Evolutionary conservation across 352 stramenopile species (phyloP), one percentile per base, ranked within the genome.

Genomic region (Thalassiosira hispida): DNA sequence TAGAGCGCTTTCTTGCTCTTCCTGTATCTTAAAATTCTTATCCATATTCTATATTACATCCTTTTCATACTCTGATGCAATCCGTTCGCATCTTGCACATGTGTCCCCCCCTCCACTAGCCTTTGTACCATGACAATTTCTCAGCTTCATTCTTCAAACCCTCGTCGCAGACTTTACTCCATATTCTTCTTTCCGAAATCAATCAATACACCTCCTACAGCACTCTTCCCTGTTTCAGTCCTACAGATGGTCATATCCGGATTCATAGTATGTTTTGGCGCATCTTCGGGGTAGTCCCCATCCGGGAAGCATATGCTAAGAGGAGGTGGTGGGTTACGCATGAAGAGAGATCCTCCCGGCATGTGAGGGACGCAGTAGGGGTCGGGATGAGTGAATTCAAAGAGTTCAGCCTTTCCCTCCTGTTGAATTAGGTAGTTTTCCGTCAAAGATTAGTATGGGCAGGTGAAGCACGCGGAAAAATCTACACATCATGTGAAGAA

Each of bases 311-410:
- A 93, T 29, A 98, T 94, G 75, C 98, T 93, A 29, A 98, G 92
- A 42, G 97, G 97, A 59, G 97, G 95, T 27, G 97, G 96, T 38
- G 97, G 95, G 87, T 99, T 99, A 63, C 97, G 94, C 97, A 99
- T 99, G 88, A 98, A 99, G 62, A 97, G 96, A 73, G 95, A 96
- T 63, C 97, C 97, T 49, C 97, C 97, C 7, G 97, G 97, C 97
- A 99, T 99, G 92, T 97, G 98, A 74, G 97, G 95, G 74, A 96
- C 95, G 62, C 98, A 95, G 88, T 99, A 99, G 55, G 91, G 94
- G 90, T 99, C 97, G 40, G 97, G 97, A 86, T 99, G 97, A 73
- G 93, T 97, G 87, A 97, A 96, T 68, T 97, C 85, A 64, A 94
- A 94, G 49, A 98, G 77, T 88, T 98, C 95, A 59, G 97, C 93